phyloP scores from a whole-genome alignment of 116 monocot species.

The Thalassia testudinum region DNA sequence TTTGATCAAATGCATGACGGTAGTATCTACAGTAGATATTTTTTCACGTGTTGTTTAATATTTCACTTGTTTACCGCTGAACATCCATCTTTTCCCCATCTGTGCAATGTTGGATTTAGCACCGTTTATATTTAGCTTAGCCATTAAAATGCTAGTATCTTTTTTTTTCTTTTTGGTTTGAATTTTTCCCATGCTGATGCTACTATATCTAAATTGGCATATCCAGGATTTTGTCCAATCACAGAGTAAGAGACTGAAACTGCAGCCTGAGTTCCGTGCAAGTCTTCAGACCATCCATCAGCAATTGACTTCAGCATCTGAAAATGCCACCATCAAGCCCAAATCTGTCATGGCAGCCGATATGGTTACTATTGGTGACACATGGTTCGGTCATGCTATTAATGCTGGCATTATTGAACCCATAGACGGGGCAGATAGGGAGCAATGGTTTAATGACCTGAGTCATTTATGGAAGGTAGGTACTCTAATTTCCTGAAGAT shows the following conservation, averaged over 20 bases:
- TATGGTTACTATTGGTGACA: conserved; percentile 79
- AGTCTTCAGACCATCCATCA: conserved; percentile 47
- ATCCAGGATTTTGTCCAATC: conserved; percentile 72
- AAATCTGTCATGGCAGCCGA: conserved; percentile 91
- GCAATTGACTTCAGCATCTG: conserved; percentile 42
- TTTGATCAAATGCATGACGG: too few relatives aligned
- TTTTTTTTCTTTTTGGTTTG: neutral
- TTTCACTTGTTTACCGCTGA: too few relatives aligned
- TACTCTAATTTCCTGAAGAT: too few relatives aligned
- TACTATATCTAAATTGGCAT: neutral
- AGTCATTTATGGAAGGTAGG: conserved; percentile 88
- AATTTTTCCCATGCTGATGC: too few relatives aligned
- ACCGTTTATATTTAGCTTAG: too few relatives aligned
- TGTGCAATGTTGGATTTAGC: too few relatives aligned
- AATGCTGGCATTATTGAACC: conserved; percentile 60
- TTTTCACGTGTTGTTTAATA: too few relatives aligned
- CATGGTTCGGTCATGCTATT: conserved; percentile 73
- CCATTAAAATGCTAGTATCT: neutral
- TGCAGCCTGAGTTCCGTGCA: conserved; percentile 36
- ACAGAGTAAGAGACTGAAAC: conserved; percentile 63
- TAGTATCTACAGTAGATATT: too few relatives aligned
- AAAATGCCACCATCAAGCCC: conserved; percentile 28
- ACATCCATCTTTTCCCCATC: too few relatives aligned
- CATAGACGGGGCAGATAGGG: conserved; percentile 39
- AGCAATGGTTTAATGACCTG: conserved; percentile 64